Base-by-base conservation (phyloP, 257 asterid species). In the Lavandula angustifolia region DNA sequence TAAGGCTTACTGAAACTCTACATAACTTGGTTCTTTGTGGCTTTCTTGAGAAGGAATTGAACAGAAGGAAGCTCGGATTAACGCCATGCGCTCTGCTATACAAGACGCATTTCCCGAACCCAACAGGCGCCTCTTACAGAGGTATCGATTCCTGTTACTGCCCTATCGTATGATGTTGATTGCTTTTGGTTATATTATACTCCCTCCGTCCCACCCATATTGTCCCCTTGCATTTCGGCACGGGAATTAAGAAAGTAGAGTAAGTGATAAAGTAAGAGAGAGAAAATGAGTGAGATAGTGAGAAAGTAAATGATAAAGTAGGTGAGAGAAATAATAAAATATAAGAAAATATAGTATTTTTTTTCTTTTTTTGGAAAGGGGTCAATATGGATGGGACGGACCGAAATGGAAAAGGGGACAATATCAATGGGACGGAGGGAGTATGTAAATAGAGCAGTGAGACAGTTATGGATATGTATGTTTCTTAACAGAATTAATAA, bases 61-160 rank as follows among this genome's bases (percentile, higher is more conserved):
- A 73, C 77, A 73, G 63, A 87, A 78, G 84, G 97, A 90, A 72
- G 92, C 88, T 64, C 94, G 92, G 74, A 73, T 80, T 31, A 87
- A 79, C 66, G 95, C 96, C 61, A 84, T 94, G 85, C 85, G 83
- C 78, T 86, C 96, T 60, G 92, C 94, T 7, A 71, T 94, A 64
- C 79, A 76, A 54, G 97, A 94, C 80, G 87, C 96, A 52, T 94
- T 94, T 78, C 99, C 99, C 41, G 99, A 94, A 71, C 99, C 99
- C 68, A 94, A 90, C 68, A 83, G 92, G 76, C 96, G 95, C 58
- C 85, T 76, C 50, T 54, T 76, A 63, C 79, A 76, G 57, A 66
- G 81, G 79, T 76, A 69, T 38, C 31, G 3, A 4, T 16, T 46
- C 65, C 53, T 54, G 8, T 53, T 50, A 46, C 9, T 41, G 27